Percentiles rank a stretch among this genome's conserved stretches.
Conservation (phyloP, 169 alveolate genomes). For the Cryptosporidium muris region DNA sequence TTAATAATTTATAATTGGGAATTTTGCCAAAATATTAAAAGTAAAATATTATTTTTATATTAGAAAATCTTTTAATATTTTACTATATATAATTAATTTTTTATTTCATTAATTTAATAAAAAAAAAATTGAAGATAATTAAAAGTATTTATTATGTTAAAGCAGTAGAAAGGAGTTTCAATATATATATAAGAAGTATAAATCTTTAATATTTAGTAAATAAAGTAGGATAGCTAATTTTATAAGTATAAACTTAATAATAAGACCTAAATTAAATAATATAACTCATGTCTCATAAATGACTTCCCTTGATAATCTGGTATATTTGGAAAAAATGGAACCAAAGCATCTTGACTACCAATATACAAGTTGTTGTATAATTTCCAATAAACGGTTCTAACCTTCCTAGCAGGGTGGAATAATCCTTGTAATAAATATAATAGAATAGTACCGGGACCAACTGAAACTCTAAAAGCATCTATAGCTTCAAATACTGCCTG, state of each 20-base stretch:
- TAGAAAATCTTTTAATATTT: too few species aligned
- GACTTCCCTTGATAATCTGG: not conserved
- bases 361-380: constrained; percentile 97
- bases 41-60: too few species aligned
- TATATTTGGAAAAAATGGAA: constrained; percentile 89
- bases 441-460: constrained; percentile 97
- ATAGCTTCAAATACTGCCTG: constrained; percentile 98
- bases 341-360: constrained; percentile 98
- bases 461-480: constrained; percentile 97
- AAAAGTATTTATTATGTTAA: not conserved
- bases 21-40: too few species aligned
- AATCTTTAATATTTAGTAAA: not conserved
- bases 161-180: not conserved
- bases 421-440: constrained; percentile 96
- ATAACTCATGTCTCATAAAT: constrained; percentile 5
- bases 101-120: not conserved
- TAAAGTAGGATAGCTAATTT: not conserved
- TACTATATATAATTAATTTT: not conserved
- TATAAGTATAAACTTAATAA: not conserved
- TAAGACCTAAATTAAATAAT: constrained; percentile 1
- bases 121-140: not conserved
- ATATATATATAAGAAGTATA: not conserved
- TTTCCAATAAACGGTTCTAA: constrained; percentile 94
- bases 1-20: too few species aligned
- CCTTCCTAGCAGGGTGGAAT: constrained; percentile 99